Percentiles rank a stretch among this genome's conserved stretches.
Evolutionary conservation across 305 asterid genomes (phyloP).

Genomic region (Solanum hybrid): DNA sequence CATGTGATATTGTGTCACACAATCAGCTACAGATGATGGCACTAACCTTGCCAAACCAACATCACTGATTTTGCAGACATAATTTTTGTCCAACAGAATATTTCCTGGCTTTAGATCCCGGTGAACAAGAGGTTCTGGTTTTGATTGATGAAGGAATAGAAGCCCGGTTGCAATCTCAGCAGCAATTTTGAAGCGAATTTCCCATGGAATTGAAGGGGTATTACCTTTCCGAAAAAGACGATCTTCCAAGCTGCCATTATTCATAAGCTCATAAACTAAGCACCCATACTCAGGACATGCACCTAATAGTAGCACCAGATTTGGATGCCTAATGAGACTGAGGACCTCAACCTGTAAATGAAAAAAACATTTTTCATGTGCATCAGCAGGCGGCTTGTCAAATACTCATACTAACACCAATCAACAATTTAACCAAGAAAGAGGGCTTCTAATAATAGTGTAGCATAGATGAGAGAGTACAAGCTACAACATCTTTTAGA

Average conservation of each 20-base stretch:
- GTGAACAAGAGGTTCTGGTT: conserved; percentile 71
- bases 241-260: conserved; percentile 73
- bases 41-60: conserved; percentile 62
- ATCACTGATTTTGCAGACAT: conserved; percentile 60
- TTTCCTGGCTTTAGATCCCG: conserved; percentile 66
- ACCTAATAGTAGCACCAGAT: conserved; percentile 77
- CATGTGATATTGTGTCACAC: conserved; percentile 59
- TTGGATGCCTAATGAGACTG: conserved; percentile 71
- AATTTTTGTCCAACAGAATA: conserved; percentile 47
- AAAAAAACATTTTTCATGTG: not conserved
- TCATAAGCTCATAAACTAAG: conserved; percentile 68
- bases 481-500: not conserved
- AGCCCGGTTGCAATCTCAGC: conserved; percentile 61
- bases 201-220: conserved; percentile 66
- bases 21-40: conserved; percentile 56
- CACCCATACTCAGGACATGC: conserved; percentile 83
- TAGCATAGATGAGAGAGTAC: not conserved
- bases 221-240: conserved; percentile 56
- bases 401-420: not conserved
- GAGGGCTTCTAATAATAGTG: not conserved
- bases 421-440: not conserved
- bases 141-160: conserved; percentile 65
- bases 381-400: not conserved
- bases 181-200: conserved; percentile 48
- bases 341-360: conserved; percentile 54